phyloP scores from a whole-genome alignment of 2,329 filamentous ascomycete species.

The Ophiostoma himal-ulmi region DNA sequence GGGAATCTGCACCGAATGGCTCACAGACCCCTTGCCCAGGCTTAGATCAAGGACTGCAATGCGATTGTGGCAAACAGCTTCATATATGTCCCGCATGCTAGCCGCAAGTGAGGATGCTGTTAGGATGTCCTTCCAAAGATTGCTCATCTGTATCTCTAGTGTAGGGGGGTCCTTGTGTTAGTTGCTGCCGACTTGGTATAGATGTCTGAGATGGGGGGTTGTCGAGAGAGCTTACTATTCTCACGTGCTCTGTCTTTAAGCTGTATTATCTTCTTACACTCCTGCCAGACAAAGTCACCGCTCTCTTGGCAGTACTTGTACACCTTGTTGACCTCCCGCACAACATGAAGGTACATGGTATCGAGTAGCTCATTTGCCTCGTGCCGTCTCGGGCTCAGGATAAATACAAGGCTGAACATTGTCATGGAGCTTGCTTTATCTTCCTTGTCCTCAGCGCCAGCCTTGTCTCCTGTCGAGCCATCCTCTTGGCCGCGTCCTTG shows the following conservation, averaged over 20 bases:
- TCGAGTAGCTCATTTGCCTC: conserved; percentile 72
- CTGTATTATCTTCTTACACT: conserved; percentile 74
- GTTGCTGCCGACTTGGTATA: neutral
- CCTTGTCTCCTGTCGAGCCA: conserved; percentile 27
- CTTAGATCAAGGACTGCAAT: conserved; percentile 80
- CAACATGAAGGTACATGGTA: conserved; percentile 75
- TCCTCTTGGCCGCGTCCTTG: conserved; percentile 28
- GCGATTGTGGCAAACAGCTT: conserved; percentile 72
- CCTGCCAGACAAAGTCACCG: conserved; percentile 84
- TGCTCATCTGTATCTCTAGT: conserved; percentile 45
- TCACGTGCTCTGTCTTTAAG: conserved; percentile 79
- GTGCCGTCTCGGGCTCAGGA: conserved; percentile 71
- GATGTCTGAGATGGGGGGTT: neutral
- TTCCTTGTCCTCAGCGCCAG: conserved; percentile 42
- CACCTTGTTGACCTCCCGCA: conserved; percentile 87
- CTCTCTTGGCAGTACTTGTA: conserved; percentile 89
- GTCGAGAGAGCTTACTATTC: conserved; percentile 42
- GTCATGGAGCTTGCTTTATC: conserved; percentile 69
- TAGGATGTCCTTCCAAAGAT: conserved; percentile 65
- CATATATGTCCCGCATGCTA: conserved; percentile 76
- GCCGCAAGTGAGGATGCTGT: conserved; percentile 71
- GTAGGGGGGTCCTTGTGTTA: neutral
- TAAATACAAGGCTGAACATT: conserved; percentile 97
- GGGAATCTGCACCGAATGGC: conserved; percentile 60
- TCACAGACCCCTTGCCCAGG: conserved; percentile 51